Base-by-base conservation (phyloP, 306 rosid species). In the Oxytropis ochrocephala region DNA sequence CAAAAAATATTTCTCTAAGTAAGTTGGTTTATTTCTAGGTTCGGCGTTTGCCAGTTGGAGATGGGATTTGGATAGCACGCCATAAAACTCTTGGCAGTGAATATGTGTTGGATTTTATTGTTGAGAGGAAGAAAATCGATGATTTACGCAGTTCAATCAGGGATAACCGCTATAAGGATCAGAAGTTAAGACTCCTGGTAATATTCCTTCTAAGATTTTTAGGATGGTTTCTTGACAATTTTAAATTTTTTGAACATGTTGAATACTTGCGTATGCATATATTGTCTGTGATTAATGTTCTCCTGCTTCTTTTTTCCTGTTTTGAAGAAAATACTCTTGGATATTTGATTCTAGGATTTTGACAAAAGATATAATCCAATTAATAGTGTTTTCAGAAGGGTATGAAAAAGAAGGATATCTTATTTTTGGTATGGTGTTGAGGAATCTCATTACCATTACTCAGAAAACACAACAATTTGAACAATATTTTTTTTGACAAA, bases 91-190 rank as follows among this genome's bases (percentile, higher is more conserved):
- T 79, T 64, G 76, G 59, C 77, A 78, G 76, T 58, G 98, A 93
- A 79, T 93, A 90, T 81, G 95, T 90, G 32, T 91, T 93, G 70
- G 98, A 93, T 88, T 93, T 93, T 83, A 86, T 93, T 63, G 96
- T 93, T 63, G 98, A 93, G 85, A 88, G 98, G 87, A 93, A 93
- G 79, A 85, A 85, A 11, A 69, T 86, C 70, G 87, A 85, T 64
- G 98, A 93, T 79, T 77, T 93, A 70, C 92, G 97, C 78, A 64
- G 84, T 82, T 93, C 98, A 76, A 90, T 94, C 74, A 85, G 97
- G 85, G 98, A 94, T 76, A 86, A 85, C 60, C 98, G 98, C 70
- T 94, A 94, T 64, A 90, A 51, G 87, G 97, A 90, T 82, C 98
- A 94, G 39, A 94, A 94, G 65, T 54, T 90, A 74, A 88, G 96